These are phyloP conservation scores for Xylaria hypoxylon DNA, from an alignment of 2,329 filamentous ascomycete species.

Conservation along the genomic window DNA sequence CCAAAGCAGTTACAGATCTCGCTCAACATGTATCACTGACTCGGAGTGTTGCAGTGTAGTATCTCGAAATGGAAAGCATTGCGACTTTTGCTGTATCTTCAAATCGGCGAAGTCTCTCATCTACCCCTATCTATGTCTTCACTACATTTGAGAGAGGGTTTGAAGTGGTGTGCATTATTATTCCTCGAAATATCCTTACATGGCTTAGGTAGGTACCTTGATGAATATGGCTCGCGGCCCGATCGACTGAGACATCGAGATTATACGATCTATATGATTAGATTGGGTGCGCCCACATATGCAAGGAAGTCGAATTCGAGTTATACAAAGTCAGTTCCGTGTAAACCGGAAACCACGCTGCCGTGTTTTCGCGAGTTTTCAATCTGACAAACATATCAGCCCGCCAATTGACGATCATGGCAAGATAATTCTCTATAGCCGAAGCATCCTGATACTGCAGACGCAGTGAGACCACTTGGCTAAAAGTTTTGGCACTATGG, in stretches of 20 bases:
- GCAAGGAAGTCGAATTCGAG: slow-evolving; percentile 5
- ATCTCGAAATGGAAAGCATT: neutral
- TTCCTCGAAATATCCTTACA: neutral
- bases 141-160: neutral
- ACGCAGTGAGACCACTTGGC: neutral
- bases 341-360: neutral
- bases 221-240: neutral
- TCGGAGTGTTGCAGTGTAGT: neutral
- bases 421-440: neutral
- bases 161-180: neutral
- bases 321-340: neutral
- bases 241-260: neutral
- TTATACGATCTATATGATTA: neutral
- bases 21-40: neutral
- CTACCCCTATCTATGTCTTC: neutral
- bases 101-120: neutral
- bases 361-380: neutral
- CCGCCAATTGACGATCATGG: slow-evolving; percentile 3
- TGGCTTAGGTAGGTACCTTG: neutral
- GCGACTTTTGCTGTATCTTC: neutral
- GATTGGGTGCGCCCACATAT: neutral
- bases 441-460: slow-evolving; percentile 3
- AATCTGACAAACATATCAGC: slow-evolving; percentile 2
- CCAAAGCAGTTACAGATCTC: neutral
- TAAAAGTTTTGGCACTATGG: neutral